Evolutionary conservation across 768 basidiomycete genomes (phyloP).

Genomic region (Dioszegia aurantiaca): DNA sequence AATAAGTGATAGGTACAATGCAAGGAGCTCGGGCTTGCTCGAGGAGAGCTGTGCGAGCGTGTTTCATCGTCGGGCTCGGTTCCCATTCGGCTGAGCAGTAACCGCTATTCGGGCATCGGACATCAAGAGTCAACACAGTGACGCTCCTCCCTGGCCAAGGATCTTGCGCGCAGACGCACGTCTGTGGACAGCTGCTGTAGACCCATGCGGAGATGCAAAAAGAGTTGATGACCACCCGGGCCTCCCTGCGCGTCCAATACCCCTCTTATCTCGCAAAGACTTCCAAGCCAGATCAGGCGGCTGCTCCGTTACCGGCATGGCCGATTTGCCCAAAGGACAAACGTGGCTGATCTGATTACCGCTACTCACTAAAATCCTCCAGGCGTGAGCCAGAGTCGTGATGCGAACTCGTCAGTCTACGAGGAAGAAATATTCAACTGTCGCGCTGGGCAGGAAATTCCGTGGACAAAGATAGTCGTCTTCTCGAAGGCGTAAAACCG

Average conservation of each 20-base stretch:
- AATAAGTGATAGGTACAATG: too few species aligned
- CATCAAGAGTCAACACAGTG: not conserved
- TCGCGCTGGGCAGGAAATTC: conserved; percentile 45
- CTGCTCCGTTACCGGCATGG: conserved; percentile 50
- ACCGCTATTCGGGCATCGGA: conserved; percentile 1
- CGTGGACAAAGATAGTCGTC: conserved; percentile 40
- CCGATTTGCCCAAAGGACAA: conserved; percentile 18
- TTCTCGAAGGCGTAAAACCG: conserved; percentile 49
- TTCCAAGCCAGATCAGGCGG: conserved; percentile 44
- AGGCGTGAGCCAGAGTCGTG: conserved; percentile 41
- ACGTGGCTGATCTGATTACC: conserved; percentile 45
- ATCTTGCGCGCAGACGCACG: too few species aligned
- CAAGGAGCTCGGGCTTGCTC: too few species aligned
- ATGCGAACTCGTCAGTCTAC: conserved; percentile 45
- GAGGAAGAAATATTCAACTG: conserved; percentile 40
- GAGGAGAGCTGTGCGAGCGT: not conserved
- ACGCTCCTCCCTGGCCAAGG: too few species aligned
- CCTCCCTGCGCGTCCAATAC: conserved; percentile 46
- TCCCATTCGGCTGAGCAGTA: too few species aligned
- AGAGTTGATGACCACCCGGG: conserved; percentile 47
- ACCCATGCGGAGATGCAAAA: conserved; percentile 26
- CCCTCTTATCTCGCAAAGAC: conserved; percentile 45
- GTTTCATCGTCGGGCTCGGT: too few species aligned
- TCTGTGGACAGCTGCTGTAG: not conserved
- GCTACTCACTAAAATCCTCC: conserved; percentile 29